Evolutionary conservation across 345 rosid genomes (phyloP), one percentile per base, ranked within the genome.

Genomic region (Bruguiera sexangula): DNA sequence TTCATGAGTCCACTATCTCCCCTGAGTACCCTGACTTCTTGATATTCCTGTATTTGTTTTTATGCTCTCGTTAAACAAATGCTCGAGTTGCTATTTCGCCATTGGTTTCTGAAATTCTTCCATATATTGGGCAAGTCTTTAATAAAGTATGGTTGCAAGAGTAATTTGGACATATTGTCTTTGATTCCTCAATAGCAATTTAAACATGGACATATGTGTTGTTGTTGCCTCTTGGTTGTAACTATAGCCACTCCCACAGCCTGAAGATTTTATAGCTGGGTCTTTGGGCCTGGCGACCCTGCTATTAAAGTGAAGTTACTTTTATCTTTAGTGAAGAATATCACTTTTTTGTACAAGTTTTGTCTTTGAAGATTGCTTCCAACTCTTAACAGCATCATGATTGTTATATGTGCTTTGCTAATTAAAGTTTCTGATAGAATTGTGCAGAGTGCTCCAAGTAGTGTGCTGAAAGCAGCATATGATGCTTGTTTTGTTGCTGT

Each of bases 291-390:
- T 91, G 66, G 75, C 90, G 70, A 83, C 88, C 48, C 88, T 93
- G 97, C 91, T 93, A 68, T 77, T 91, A 43, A 93, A 93, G 97
- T 97, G 88, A 85, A 85, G 96, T 83, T 60, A 69, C 67, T 62
- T 37, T 73, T 72, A 52, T 54, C 65, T 62, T 66, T 56, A 72
- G 22, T 53, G 8, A 20, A 66, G 62, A 31, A 31, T 62, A 9
- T 53, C 66, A 52, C 66, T 21, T 63, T 26, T 36, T 52, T 74
- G 10, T 34, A 1, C 7, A 37, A 37, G 62, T 73, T 69, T 70
- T 39, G 10, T 59, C 30, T 10, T 60, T 51, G 64, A 13, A 13
- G 24, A 50, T 60, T 29, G 37, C 15, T 24, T 51, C 32, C 30
- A 66, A 32, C 43, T 53, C 56, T 59, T 61, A 75, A 66, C 65